phyloP scores from a whole-genome alignment of 305 asterid genomes.

The Fraxinus floribunda region DNA sequence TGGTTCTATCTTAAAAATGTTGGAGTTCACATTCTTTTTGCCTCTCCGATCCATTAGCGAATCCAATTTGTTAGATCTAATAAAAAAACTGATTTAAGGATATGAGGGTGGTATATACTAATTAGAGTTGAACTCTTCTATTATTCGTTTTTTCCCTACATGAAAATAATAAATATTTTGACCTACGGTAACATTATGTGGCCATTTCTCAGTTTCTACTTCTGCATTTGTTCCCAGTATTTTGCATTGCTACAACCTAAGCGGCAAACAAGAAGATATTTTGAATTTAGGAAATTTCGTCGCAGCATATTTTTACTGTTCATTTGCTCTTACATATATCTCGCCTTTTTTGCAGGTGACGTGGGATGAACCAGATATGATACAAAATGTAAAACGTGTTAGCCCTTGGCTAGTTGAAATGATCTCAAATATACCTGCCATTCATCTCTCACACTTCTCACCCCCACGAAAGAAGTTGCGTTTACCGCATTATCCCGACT shows the following conservation, averaged over 20 bases:
- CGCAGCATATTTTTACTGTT: neutral
- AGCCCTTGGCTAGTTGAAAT: slow-evolving; percentile 96
- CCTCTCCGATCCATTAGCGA: neutral
- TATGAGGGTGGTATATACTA: neutral
- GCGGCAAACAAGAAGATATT: neutral
- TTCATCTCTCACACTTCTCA: slow-evolving; percentile 67
- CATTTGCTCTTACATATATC: slow-evolving; percentile 11
- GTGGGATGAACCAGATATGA: slow-evolving; percentile 88
- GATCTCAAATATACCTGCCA: slow-evolving; percentile 66
- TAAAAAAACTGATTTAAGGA: neutral
- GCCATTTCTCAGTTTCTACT: neutral
- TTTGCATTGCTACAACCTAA: neutral
- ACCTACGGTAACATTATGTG: neutral
- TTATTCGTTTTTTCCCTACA: neutral
- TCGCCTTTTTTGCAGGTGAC: slow-evolving; percentile 53
- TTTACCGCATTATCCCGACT: slow-evolving; percentile 52
- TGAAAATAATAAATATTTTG: neutral
- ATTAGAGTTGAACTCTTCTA: neutral
- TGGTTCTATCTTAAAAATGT: neutral
- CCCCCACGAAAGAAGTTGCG: slow-evolving; percentile 73
- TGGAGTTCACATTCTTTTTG: neutral
- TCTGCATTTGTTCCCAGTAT: neutral
- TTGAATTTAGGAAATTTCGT: neutral
- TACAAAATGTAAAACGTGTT: slow-evolving; percentile 80
- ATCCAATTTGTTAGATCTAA: neutral